Base-by-base conservation (phyloP, 208 protist genomes). In the Strigomonas galati region DNA sequence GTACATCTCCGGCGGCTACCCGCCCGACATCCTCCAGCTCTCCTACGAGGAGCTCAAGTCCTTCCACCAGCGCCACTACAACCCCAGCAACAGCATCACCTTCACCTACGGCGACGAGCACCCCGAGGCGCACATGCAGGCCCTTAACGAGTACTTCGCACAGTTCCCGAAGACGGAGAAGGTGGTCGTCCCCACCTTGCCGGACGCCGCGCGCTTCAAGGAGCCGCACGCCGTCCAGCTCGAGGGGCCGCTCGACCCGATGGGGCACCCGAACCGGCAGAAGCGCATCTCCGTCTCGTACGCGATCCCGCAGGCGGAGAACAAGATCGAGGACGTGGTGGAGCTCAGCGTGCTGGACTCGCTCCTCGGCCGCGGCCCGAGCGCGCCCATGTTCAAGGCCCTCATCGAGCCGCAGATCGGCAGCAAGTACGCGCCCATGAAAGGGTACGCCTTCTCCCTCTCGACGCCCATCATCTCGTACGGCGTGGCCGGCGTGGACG, bases 1-100 rank as follows among this genome's bases (percentile, higher is more conserved):
- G 19, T 78, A 96, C 74, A 78, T 84, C 53, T 96, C 87, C 28
- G 94, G 94, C 28, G 94, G 94, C 58, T 92, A 96, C 66, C 94
- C 94, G 21, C 81, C 85, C 14, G 85, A 89, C 15, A 92, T 98
- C 44, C 59, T 95, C 37, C 62, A 83, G 23, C 84, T 98, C 2
- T 87, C 89, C 40, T 90, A 97, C 76, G 84, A 88, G 12, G 86
- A 97, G 73, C 83, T 98, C 32, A 67, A 89, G 26, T 80, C 71
- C 27, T 98, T 94, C 70, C 94, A 98, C 65, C 64, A 64, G 32
- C 76, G 73, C 3, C 85, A 98, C 73, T 98, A 98, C 77, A 78
- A 91, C 71, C 92, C 94, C n/a, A 91, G 78, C 74, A 97, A 97
- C 81, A 92, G 86, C 66, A 84, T 92, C 59, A 89, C 85, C n/a